phyloP scores from a whole-genome alignment of 23 red algal species.

The Pyropia yezoensis region DNA sequence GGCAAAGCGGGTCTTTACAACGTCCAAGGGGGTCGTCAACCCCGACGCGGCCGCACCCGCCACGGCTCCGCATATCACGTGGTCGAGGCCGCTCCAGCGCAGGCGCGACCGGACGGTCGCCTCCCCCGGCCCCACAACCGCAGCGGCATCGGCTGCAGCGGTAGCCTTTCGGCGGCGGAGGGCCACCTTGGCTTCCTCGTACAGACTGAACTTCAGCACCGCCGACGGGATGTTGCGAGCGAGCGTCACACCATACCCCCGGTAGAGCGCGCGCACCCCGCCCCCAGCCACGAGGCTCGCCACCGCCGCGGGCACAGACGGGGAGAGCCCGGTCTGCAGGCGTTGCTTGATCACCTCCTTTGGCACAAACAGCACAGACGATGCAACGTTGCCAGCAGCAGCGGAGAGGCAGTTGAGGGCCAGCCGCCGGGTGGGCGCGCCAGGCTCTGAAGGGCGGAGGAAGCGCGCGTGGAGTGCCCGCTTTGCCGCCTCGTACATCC shows the following conservation, averaged over 20 bases:
- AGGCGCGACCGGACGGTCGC: neutral
- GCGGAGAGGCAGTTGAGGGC: conserved; percentile 61
- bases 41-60: conserved; percentile 45
- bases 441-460: neutral
- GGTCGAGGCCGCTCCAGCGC: conserved; percentile 7
- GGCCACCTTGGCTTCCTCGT: conserved; percentile 76
- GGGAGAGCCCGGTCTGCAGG: conserved; percentile 43
- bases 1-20: conserved; percentile 71
- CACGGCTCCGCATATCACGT: conserved; percentile 47
- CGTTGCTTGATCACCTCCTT: conserved; percentile 97
- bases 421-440: conserved; percentile 3
- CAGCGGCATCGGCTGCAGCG: neutral
- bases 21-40: conserved; percentile 77
- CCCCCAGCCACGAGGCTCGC: conserved; percentile 10
- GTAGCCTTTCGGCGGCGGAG: conserved; percentile 12
- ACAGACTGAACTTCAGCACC: conserved; percentile 75
- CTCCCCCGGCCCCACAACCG: neutral
- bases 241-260: conserved; percentile 72
- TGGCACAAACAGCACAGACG: conserved; percentile 79
- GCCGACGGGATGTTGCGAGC: conserved; percentile 72
- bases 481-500: conserved; percentile 63
- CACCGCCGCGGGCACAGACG: conserved; percentile 32
- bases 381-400: conserved; percentile 77
- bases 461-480: neutral
- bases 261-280: conserved; percentile 56